phyloP scores from a whole-genome alignment of 495 filamentous ascomycete genomes.

The Trichoderma asperelloides region DNA sequence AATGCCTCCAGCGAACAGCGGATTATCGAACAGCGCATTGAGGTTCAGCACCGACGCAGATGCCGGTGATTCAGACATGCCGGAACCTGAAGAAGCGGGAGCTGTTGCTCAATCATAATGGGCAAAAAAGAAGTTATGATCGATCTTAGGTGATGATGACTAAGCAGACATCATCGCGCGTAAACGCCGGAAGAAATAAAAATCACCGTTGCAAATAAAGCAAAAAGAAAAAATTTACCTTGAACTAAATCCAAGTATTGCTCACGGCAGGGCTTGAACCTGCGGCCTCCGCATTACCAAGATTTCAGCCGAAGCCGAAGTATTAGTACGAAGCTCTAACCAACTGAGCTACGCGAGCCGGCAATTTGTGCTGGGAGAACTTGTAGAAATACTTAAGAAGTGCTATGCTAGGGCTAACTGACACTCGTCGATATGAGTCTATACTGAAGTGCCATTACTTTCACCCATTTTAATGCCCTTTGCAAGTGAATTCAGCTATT shows the following conservation, averaged over 20 bases:
- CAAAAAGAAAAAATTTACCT: background rate
- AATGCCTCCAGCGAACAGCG: conserved; percentile 54
- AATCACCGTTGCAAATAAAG: background rate
- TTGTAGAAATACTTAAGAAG: too few relatives aligned
- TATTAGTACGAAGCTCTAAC: background rate
- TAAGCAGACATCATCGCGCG: background rate
- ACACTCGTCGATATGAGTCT: too few relatives aligned
- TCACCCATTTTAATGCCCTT: too few relatives aligned
- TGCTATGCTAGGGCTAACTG: too few relatives aligned
- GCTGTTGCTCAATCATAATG: background rate
- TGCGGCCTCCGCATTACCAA: background rate
- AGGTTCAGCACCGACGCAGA: conserved; percentile 27
- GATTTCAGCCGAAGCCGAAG: background rate
- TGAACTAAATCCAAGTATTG: background rate
- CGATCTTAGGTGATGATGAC: background rate
- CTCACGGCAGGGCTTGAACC: background rate
- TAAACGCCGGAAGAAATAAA: background rate
- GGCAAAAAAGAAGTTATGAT: background rate
- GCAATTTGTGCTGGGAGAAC: background rate
- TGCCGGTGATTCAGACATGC: conserved; percentile 3
- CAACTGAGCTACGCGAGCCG: background rate
- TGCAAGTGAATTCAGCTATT: too few relatives aligned
- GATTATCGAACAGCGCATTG: conserved; percentile 46
- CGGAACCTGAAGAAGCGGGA: background rate
- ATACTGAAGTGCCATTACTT: too few relatives aligned